Base-by-base conservation (phyloP, 768 basidiomycete genomes). In the Hygrophorus pudorinus region DNA sequence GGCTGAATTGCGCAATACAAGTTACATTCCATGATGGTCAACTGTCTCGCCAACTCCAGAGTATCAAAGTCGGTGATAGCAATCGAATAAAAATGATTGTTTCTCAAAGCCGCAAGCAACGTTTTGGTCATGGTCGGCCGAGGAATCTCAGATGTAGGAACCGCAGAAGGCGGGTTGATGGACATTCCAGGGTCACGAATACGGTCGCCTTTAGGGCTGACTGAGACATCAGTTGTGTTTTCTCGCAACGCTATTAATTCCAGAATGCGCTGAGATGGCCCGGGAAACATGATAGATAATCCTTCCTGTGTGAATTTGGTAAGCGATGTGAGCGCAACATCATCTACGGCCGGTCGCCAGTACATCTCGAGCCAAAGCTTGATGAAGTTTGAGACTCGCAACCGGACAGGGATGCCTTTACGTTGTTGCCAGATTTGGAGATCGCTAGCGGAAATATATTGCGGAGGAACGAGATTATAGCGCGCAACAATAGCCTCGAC, bases 311-410 rank as follows among this genome's bases (percentile, higher is more conserved):
- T 78, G 56, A 88, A 88, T 3, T 70, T 66, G 17, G 68, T 67
- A 56, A 87, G 61, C 13, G 66, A 56, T 13, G 69, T 68, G 33
- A 87, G 64, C 13, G 82, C 79, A 6, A 66, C 66, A 47, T 79
- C 74, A 59, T 98, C 96, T 8, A 75, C 68, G 0, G 73, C 72
- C n/a, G 78, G 60, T 5, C 82, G 73, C 93, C 94, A 98, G 62
- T 94, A 82, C 49, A 71, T 68, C 60, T 98, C 93, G 41, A 96
- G 70, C 96, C 96, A 99, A 9, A 73, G 72, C 68, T 93, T 97
- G 66, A 98, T 75, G 57, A 97, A 81, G 59, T 94, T 94, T 36
- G 85, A 85, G 31, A 97, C 82, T 27, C 96, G 78, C 44, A 97
- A 65, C 33, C 94, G 85, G 32, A 98, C 83, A 5, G 94, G 92